Evolutionary conservation across 2,329 filamentous ascomycete genomes (phyloP), one percentile per base, ranked within the genome.

Genomic region (Clonostachys rosea): DNA sequence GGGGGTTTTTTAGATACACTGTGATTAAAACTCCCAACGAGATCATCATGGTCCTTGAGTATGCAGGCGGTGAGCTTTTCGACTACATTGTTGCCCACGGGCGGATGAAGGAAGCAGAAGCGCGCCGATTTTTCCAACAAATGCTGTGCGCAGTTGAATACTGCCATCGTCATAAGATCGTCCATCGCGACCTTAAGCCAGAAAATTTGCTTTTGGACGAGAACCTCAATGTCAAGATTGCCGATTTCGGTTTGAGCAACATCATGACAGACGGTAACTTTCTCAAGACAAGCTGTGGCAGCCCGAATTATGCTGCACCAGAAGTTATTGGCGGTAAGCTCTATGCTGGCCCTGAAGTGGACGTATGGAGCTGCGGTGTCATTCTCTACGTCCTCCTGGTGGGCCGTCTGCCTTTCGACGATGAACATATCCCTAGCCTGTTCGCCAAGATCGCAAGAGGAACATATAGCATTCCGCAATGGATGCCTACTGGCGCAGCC

Each of bases 191-290:
- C 66, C 73, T 99, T 52, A 99, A 99, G 68, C 94, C 94, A 10
- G 94, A 99, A 74, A 99, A 99, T 63, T 73, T 99, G 43, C 80
- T 99, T 40, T 83, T 99, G 45, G 94, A 99, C 69, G 89, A 95
- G 54, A 86, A 95, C 50, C 86, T 96, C 62, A 96, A 99, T 60
- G 92, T 99, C 69, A 99, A 99, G 74, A 99, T 99, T 71, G 94
- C 94, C 59, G 94, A 99, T 69, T 99, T 99, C 57, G 94, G 94
- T 49, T 76, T 99, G 48, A 97, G 92, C 74, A 99, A 99, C 65
- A 99, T 99, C 70, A 99, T 99, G 94, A 97, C 94, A 0, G 94
- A 99, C 64, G 94, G 94, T 24, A 99, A 99, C 65, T 99, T 99
- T 64, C 81, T 99, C 59, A 97, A 96, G 73, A 99, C 94, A 2